Evolutionary conservation across 495 filamentous ascomycete genomes (phyloP), one percentile per base, ranked within the genome.

Genomic region (Ascodesmis nigricans): DNA sequence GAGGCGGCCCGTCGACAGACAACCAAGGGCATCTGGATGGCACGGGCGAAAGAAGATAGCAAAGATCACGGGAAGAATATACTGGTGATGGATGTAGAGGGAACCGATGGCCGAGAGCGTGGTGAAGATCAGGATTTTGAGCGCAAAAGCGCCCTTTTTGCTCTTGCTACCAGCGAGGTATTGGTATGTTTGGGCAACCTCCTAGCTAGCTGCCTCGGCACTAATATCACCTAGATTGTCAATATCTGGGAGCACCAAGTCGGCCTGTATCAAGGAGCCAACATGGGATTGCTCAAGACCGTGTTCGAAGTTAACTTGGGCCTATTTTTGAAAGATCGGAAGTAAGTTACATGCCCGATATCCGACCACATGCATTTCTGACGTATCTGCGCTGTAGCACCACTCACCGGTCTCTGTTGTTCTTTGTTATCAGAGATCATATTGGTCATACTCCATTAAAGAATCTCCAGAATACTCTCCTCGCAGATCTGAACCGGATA

Each of bases 211-310:
- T 23, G 27, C 22, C 11, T n/a, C n/a, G n/a, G n/a, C n/a, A n/a
- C n/a, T n/a, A n/a, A n/a, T 16, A 29, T 40, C 14, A 14, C 19
- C 8, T 40, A 51, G 47, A 90, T 97, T 52, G 78, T 97, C 52
- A 97, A 97, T 47, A 83, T 97, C 41, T 97, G 87, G 87, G 87
- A 97, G 58, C 83, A 92, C 55, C 87, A 97, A 56, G 87, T 97
- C 31, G 87, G 87, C 14, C 56, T 97, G 49, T 97, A 97, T 50
- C 87, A 97, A 57, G 87, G 87, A 33, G 87, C 87, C 39, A 97
- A 97, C 55, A 97, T 97, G 87, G 87, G 87, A 2, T 53, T 97
- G 41, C 55, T 97, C 39, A 97, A 97, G 62, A 95, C 90, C 7
- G 87, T 97, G 4, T 97, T 97, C 49, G 87, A 97, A 58, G 87